Evolutionary conservation across 805 yeast genomes (phyloP), one percentile per base, ranked within the genome.

Genomic region (Candida coleopterorum): DNA sequence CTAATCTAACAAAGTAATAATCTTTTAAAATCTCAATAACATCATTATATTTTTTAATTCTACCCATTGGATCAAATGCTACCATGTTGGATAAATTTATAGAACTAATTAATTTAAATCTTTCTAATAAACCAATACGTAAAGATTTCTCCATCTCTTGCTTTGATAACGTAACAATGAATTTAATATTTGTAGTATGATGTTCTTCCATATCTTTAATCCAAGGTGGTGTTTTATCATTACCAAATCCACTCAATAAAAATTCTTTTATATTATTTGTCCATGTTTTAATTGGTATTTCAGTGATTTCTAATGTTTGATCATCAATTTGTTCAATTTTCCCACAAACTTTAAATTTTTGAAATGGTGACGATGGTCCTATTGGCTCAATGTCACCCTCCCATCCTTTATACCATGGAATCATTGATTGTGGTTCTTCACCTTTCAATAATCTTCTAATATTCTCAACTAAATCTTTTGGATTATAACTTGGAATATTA

Each of bases 381-480:
- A 72, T 58, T 45, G 74, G 71, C 49, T 81, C 87, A 32, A 89
- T 71, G 1, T 73, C 66, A 32, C 98, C 98, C 30, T 77, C 81
- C 97, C 97, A 93, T 12, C 96, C 97, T 56, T 85, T 79, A 56
- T 72, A 93, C 97, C 97, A 93, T 1, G 98, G 98, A 8, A 64
- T 56, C 87, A 93, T 77, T 25, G 81, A 85, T 20, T 64, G 71
- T 61, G 78, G 55, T 24, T 77, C 84, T 50, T 86, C 82, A 8
- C 78, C 84, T 14, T 70, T 66, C 87, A 93, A 79, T 49, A 93
- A 54, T 27, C 75, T 75, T 41, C 77, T 76, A 22, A 93, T 65
- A 49, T 93, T 93, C 2, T 60, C 64, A 18, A 87, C 87, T 42
- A 93, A 68, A 53, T 90, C 97, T 10, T 58, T 50, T 0, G 98